Evolutionary conservation across 2,329 filamentous ascomycete genomes (phyloP).

Genomic region (Colletotrichum ledebouriae): DNA sequence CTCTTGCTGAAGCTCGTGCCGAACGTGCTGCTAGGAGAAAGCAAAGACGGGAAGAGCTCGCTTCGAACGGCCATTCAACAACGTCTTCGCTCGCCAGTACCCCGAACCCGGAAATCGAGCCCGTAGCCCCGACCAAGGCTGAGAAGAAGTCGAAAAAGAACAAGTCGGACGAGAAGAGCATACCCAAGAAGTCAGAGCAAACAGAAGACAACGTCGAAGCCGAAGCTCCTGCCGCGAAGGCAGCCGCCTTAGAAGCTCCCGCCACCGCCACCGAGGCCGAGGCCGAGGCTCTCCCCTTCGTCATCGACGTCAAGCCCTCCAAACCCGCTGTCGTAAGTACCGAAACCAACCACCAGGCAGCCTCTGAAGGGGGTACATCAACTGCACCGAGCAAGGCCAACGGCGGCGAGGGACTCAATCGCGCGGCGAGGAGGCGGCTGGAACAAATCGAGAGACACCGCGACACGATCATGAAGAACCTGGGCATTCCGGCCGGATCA

Average conservation of each 20-base stretch:
- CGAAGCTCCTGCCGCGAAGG: slow-evolving; percentile 4
- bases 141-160: slow-evolving; percentile 34
- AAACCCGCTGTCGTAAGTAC: slow-evolving; percentile 12
- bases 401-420: slow-evolving; percentile 39
- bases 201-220: slow-evolving; percentile 28
- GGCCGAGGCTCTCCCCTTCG: slow-evolving; percentile 25
- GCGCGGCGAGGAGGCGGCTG: slow-evolving; percentile 38
- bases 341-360: slow-evolving; percentile 3
- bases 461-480: slow-evolving; percentile 29
- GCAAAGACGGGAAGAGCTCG: slow-evolving; percentile 33
- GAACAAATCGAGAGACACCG: slow-evolving; percentile 37
- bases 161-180: slow-evolving; percentile 37
- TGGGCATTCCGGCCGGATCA: slow-evolving; percentile 34
- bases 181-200: slow-evolving; percentile 15
- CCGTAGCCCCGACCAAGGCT: slow-evolving; percentile 30
- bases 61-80: slow-evolving; percentile 8
- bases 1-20: slow-evolving; percentile 33
- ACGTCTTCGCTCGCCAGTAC: slow-evolving; percentile 33
- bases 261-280: slow-evolving; percentile 16
- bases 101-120: slow-evolving; percentile 31
- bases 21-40: slow-evolving; percentile 38
- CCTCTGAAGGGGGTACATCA: slow-evolving; percentile 27
- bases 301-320: slow-evolving; percentile 29
- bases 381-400: slow-evolving; percentile 32
- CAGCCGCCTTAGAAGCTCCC: neutral